These are phyloP conservation scores for Thraustochytrium striatum DNA, from an alignment of 352 stramenopile genomes.

Conservation along the genomic window DNA sequence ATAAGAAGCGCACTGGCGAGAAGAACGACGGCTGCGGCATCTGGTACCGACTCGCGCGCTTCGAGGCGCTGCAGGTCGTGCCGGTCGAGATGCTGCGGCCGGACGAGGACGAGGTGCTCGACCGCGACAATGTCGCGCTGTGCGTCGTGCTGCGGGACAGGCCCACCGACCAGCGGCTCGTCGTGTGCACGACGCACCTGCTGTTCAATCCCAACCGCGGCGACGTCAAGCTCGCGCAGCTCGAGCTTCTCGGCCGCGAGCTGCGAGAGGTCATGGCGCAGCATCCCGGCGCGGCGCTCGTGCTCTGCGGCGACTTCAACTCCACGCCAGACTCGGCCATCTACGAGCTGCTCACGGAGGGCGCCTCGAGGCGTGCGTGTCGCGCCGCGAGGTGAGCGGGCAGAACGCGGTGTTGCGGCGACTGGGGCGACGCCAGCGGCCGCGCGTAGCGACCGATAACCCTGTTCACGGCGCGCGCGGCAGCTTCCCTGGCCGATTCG, in stretches of 20 bases:
- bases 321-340: conserved; percentile 54
- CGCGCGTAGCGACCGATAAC: not conserved
- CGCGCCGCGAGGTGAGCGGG: too few relatives aligned
- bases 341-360: conserved; percentile 52
- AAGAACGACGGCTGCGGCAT: conserved; percentile 33
- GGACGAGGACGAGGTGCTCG: not conserved
- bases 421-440: not conserved
- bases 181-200: conserved; percentile 52
- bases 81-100: not conserved
- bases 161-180: not conserved
- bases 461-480: not conserved
- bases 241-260: conserved; percentile 46
- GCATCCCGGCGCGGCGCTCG: not conserved
- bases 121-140: conserved; percentile 38
- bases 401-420: too few relatives aligned
- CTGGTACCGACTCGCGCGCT: not conserved
- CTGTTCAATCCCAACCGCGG: conserved; percentile 56
- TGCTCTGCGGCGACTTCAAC: conserved; percentile 56
- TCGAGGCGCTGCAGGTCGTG: not conserved
- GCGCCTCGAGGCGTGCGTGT: too few relatives aligned
- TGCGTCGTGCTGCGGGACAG: not conserved
- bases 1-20: conserved; percentile 22
- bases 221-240: conserved; percentile 56
- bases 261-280: conserved; percentile 13
- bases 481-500: not conserved